Percentiles rank a stretch among this genome's conserved stretches.
phyloP scores from a whole-genome alignment of 495 filamentous ascomycete species.

The Letharia lupina region DNA sequence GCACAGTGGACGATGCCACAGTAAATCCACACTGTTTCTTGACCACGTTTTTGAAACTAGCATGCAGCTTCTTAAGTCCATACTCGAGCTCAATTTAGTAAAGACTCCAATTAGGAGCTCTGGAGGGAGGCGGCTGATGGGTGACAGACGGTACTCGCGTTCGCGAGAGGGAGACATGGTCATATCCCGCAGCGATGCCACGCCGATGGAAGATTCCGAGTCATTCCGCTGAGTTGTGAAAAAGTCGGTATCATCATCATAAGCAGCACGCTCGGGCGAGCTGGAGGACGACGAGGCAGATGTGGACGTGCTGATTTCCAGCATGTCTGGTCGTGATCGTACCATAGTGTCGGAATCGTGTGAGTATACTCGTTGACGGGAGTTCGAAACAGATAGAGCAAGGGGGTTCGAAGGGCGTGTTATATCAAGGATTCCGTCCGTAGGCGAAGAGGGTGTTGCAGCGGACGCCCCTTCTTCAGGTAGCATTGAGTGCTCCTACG shows the following conservation, averaged over 20 bases:
- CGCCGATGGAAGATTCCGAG: slow-evolving; percentile 80
- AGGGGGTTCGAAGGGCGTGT: neutral
- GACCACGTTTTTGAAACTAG: slow-evolving; percentile 89
- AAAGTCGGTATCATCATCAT: slow-evolving; percentile 90
- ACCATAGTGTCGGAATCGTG: slow-evolving; percentile 11
- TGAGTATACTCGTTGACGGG: neutral
- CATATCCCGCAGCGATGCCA: slow-evolving; percentile 67
- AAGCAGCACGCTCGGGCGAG: slow-evolving; percentile 68
- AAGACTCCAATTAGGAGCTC: slow-evolving; percentile 94
- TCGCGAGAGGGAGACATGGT: slow-evolving; percentile 48
- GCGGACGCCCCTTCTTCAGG: neutral
- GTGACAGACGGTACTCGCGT: slow-evolving; percentile 51
- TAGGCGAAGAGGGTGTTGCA: neutral
- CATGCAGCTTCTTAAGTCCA: slow-evolving; percentile 81
- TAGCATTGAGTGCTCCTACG: neutral
- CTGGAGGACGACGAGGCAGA: slow-evolving; percentile 64
- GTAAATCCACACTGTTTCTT: slow-evolving; percentile 78
- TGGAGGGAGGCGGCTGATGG: slow-evolving; percentile 76
- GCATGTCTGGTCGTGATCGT: slow-evolving; percentile 15
- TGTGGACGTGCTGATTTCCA: slow-evolving; percentile 21
- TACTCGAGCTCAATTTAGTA: slow-evolving; percentile 63
- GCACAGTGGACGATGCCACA: slow-evolving; percentile 92
- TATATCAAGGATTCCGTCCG: neutral
- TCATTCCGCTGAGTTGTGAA: slow-evolving; percentile 78
- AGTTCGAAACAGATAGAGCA: neutral